A percentile compares a stretch with the other conserved stretches of the same genome.
Evolutionary conservation across 768 basidiomycete species (phyloP).

Genomic region (Auricularia cornea): DNA sequence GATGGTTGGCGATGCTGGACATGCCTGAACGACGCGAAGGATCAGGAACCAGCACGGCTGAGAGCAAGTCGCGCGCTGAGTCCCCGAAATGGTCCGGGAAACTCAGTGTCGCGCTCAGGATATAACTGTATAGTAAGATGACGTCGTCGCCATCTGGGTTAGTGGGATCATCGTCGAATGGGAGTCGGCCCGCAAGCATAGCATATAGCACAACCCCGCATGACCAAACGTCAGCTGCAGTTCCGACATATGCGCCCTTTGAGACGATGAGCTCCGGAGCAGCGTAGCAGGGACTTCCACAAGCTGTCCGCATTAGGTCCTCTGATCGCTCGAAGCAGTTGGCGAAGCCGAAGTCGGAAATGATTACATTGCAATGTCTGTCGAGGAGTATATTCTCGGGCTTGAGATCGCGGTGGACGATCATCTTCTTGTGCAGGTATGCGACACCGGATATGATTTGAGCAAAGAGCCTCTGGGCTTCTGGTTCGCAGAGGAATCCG

Average conservation of each 20-base stretch:
- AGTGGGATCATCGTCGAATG: slow-evolving; percentile 97
- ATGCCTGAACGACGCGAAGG: slow-evolving; percentile 73
- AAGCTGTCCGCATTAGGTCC: slow-evolving; percentile 97
- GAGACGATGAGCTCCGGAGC: slow-evolving; percentile 97
- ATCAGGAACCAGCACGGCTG: slow-evolving; percentile 91
- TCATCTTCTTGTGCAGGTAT: slow-evolving; percentile 99
- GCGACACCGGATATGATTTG: slow-evolving; percentile 98
- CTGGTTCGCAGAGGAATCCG: slow-evolving; percentile 87
- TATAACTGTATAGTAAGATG: slow-evolving; percentile 96
- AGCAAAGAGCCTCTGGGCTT: slow-evolving; percentile 91
- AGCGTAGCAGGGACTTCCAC: slow-evolving; percentile 96
- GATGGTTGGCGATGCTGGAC: slow-evolving; percentile 72
- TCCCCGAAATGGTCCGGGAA: slow-evolving; percentile 93
- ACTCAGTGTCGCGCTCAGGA: slow-evolving; percentile 90
- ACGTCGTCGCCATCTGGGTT: slow-evolving; percentile 99
- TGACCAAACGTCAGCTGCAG: slow-evolving; percentile 96
- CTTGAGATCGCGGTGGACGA: slow-evolving; percentile 98
- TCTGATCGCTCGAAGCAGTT: slow-evolving; percentile 89
- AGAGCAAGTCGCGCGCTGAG: slow-evolving; percentile 77
- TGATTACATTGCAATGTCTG: slow-evolving; percentile 95
- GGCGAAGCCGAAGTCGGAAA: slow-evolving; percentile 99
- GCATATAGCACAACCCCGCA: slow-evolving; percentile 95
- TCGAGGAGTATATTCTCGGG: slow-evolving; percentile 96
- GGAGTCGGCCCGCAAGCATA: slow-evolving; percentile 96
- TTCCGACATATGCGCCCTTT: slow-evolving; percentile 93